Conservation (phyloP, 2,329 filamentous ascomycete genomes). For the Plectosphaerella plurivora region DNA sequence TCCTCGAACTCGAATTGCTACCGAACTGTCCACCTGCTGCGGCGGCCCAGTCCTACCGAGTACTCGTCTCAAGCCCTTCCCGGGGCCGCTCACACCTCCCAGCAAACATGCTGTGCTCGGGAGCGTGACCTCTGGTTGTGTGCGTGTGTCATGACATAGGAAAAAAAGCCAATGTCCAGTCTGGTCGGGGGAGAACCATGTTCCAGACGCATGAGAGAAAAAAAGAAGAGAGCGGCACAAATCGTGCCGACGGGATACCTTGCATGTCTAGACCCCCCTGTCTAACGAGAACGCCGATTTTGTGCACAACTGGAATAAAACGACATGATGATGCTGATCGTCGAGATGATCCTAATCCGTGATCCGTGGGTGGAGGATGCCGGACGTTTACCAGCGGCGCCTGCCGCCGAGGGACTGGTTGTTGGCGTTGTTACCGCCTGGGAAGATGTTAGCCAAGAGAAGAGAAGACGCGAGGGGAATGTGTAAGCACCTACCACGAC, state of each 20-base stretch:
- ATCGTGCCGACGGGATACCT: not conserved
- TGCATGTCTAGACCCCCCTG: not conserved
- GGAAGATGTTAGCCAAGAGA: constrained; percentile 21
- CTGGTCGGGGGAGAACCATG: not conserved
- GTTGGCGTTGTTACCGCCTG: constrained; percentile 39
- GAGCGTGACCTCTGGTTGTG: not conserved
- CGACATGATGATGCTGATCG: not conserved
- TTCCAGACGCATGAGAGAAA: not conserved
- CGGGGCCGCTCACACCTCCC: not conserved
- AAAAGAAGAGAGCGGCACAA: not conserved
- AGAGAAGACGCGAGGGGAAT: constrained; percentile 15
- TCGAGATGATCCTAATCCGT: not conserved
- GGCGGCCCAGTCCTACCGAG: not conserved
- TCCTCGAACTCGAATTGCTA: no score
- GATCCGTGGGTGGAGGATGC: not conserved
- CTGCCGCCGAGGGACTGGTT: constrained; percentile 40
- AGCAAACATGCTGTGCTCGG: no score
- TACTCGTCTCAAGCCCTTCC: not conserved
- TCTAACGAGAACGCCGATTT: not conserved
- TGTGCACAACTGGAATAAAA: not conserved
- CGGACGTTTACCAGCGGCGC: constrained; percentile 42
- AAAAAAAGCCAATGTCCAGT: not conserved
- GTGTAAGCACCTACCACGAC: constrained; percentile 42
- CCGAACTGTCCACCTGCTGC: no score
- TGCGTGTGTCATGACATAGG: not conserved